Evolutionary conservation across 2,329 filamentous ascomycete species (phyloP), one percentile per base, ranked within the genome.

Genomic region (Trichoderma koningii): DNA sequence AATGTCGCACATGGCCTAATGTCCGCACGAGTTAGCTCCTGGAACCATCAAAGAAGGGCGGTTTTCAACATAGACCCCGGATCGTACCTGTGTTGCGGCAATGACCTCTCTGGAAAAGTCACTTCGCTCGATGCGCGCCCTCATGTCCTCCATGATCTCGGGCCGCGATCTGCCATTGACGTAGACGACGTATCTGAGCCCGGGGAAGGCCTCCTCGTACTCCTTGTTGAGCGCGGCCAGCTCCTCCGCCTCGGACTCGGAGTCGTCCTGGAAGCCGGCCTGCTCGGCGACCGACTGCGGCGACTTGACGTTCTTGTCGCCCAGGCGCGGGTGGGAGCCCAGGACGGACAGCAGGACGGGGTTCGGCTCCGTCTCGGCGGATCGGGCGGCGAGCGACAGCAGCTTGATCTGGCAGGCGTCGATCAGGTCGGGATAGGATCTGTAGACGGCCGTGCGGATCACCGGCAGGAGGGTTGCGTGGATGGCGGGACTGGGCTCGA

Each of bases 111-210:
- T 80, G 26, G 81, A 77, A 59, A 88, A 80, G 74, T 94, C 85
- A 1, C 83, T 87, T 60, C 88, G 80, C 17, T 82, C 84, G 72
- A 97, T 96, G 60, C 93, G 83, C 60, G 78, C 75, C 68, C 84
- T 84, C 91, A 97, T 96, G 71, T 97, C 88, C 68, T 86, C 82
- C 89, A 97, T 92, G 63, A 97, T 89, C 67, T 86, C 85, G 1
- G 85, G 82, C 64, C 92, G 82, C 47, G 85, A 83, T 53, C 93
- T 84, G 0, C 92, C 92, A 74, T 96, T 93, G 64, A 97, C 94
- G 75, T 97, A 97, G 19, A 94, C 91, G 73, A 97, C 92, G 80
- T 96, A 97, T 77, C 89, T 83, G 73, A 97, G 75, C 0, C 93
- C 92, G 0, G 92, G 92, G 75, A 94, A 97, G 64, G 72, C 82